These are phyloP conservation scores for Naganishia liquefaciens DNA, from an alignment of 1,284 basidiomycete genomes.

Conservation along the genomic window DNA sequence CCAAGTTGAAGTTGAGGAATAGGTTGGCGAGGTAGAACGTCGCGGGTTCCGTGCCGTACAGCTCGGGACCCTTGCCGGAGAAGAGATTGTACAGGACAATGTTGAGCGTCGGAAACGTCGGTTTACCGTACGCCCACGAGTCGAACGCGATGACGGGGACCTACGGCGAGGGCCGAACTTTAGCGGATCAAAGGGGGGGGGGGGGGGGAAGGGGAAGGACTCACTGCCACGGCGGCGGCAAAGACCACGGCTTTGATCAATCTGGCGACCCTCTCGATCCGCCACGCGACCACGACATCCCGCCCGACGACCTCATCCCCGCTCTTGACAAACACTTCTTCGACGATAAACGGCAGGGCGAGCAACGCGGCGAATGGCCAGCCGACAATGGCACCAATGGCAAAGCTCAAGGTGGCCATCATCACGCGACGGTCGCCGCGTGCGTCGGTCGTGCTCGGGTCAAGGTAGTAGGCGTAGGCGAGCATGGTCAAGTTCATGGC, in stretches of 20 bases:
- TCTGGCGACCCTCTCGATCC: conserved; percentile 63
- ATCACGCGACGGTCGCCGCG: conserved; percentile 58
- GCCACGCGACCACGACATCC: conserved; percentile 60
- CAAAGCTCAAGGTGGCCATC: conserved; percentile 70
- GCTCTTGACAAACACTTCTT: conserved; percentile 80
- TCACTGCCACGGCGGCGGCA: conserved; percentile 68
- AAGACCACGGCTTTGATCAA: conserved; percentile 60
- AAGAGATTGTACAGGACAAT: conserved; percentile 94
- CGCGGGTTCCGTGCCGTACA: conserved; percentile 90
- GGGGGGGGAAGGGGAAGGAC: conserved; percentile 51
- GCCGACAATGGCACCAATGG: conserved; percentile 81
- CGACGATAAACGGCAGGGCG: conserved; percentile 83
- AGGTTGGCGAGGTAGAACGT: conserved; percentile 83
- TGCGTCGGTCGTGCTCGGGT: conserved; percentile 65
- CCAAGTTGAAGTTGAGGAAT: conserved; percentile 87
- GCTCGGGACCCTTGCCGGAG: conserved; percentile 66
- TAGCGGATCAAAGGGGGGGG: not conserved
- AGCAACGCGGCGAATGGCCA: conserved; percentile 94
- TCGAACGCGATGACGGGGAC: conserved; percentile 79
- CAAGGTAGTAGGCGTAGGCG: conserved; percentile 74
- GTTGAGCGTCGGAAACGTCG: conserved; percentile 84
- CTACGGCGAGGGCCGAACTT: conserved; percentile 54
- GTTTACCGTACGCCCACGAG: conserved; percentile 79
- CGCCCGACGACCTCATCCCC: conserved; percentile 65
- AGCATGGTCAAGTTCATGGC: conserved; percentile 87